Conservation (phyloP, 805 yeast species). For the Cyberlindnera lachancei region DNA sequence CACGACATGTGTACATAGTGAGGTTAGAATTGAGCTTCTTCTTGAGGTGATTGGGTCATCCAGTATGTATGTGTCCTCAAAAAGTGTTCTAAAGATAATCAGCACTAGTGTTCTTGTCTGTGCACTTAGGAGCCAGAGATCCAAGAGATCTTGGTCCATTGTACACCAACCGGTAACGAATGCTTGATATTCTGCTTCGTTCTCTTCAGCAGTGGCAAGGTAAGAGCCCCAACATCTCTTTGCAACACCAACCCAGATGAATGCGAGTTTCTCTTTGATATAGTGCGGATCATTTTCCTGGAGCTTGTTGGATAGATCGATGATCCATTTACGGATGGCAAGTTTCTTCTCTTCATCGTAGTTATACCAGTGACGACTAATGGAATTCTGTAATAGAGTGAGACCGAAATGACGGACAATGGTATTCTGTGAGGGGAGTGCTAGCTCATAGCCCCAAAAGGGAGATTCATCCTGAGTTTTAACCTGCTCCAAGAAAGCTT, state of each 20-base stretch:
- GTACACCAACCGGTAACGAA: slow-evolving; percentile 68
- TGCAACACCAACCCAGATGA: slow-evolving; percentile 85
- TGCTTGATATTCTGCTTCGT: slow-evolving; percentile 37
- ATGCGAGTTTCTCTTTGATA: slow-evolving; percentile 82
- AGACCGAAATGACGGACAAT: slow-evolving; percentile 89
- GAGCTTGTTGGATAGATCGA: slow-evolving; percentile 63
- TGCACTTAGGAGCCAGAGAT: slow-evolving; percentile 61
- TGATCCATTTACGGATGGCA: slow-evolving; percentile 77
- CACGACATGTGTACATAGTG: slow-evolving; percentile 77
- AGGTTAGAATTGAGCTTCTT: slow-evolving; percentile 67
- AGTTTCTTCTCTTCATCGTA: slow-evolving; percentile 53
- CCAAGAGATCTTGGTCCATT: slow-evolving; percentile 74
- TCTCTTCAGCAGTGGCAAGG: slow-evolving; percentile 30
- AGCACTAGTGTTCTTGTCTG: slow-evolving; percentile 70
- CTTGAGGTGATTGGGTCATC: slow-evolving; percentile 89
- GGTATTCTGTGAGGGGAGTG: slow-evolving; percentile 52
- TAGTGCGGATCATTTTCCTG: slow-evolving; percentile 75
- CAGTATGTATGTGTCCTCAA: slow-evolving; percentile 86
- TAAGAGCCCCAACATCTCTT: slow-evolving; percentile 86
- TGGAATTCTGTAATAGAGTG: slow-evolving; percentile 67
- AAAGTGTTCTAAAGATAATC: slow-evolving; percentile 73
- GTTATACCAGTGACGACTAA: slow-evolving; percentile 43
- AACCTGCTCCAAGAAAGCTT: slow-evolving; percentile 64
- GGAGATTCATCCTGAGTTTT: slow-evolving; percentile 81
- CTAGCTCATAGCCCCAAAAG: slow-evolving; percentile 84